Evolutionary conservation across 345 rosid species (phyloP), one percentile per base, ranked within the genome.

Genomic region (Eucalyptus regnans): DNA sequence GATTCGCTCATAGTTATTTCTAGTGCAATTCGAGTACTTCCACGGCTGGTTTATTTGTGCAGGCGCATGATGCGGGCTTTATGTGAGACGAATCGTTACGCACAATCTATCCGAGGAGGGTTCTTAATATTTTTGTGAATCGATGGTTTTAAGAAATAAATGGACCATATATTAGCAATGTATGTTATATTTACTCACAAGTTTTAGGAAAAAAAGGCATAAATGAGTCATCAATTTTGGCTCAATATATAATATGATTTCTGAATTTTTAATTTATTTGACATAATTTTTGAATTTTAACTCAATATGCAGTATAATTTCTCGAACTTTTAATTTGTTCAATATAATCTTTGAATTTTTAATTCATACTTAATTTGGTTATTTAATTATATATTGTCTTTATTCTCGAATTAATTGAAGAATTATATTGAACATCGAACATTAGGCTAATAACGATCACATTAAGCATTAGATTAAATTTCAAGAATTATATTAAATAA

Each of bases 31-130:
- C 16, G 16, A 27, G 15, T 27, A 29, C 68, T 12, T 60, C n/a
- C 15, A 12, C 4, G 31, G 66, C 31, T 4, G 66, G 15, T 60
- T 60, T 4, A 12, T 8, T 12, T 6, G 3, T 5, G n/a, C 7
- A 27, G 15, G n/a, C 7, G 8, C 7, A 5, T 29, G 2, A 8
- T 0, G 31, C n/a, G 8, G 66, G 15, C 29, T 12, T 60, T 60
- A 60, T 23, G 64, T 5, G 66, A 60, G 66, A 27, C 31, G 0
- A 60, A 11, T 12, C 12, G 66, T 31, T 27, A 5, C 16, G 31
- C 37, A 2, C 71, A 4, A 7, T 64, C 71, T 14, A n/a, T 29
- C 20, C 3, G 31, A 15, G 1, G 37, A n/a, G 16, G 20, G 18
- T 64, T 64, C 76, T 7, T n/a, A 64, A 64, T 64, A n/a, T n/a